Conservation (phyloP, 805 yeast genomes). For the Ogataea polymorpha region DNA sequence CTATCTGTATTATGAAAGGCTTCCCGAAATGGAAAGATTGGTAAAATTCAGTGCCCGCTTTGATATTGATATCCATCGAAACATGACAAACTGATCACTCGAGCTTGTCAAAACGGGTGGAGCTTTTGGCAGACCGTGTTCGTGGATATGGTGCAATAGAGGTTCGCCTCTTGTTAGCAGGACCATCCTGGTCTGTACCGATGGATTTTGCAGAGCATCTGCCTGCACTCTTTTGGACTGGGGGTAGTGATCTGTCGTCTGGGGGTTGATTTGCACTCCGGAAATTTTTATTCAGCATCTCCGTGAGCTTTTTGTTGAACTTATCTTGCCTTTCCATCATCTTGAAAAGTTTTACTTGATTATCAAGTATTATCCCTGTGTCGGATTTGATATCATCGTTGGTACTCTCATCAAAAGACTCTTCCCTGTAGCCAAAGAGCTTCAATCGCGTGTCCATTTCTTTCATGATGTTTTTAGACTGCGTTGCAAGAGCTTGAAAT, state of each 20-base stretch:
- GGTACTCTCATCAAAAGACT: background rate
- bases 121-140: background rate
- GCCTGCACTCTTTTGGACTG: background rate
- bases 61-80: slow-evolving; percentile 20
- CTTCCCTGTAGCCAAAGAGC: slow-evolving; percentile 2
- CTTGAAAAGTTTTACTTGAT: slow-evolving; percentile 7
- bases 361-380: slow-evolving; percentile 12
- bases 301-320: background rate
- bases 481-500: slow-evolving; percentile 9
- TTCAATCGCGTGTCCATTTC: slow-evolving; percentile 11
- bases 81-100: background rate
- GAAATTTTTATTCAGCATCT: background rate
- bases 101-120: too few species aligned
- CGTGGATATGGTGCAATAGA: background rate
- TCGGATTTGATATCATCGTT: slow-evolving; percentile 9
- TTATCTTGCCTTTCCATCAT: slow-evolving; percentile 3
- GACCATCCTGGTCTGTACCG: background rate
- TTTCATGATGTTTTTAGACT: slow-evolving; percentile 12
- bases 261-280: background rate
- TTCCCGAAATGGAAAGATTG: slow-evolving; percentile 8
- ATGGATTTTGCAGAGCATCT: background rate
- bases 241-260: too few species aligned
- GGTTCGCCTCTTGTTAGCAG: background rate
- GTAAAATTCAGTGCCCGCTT: slow-evolving; percentile 11
- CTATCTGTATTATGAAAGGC: slow-evolving; percentile 52